Evolutionary conservation across 352 stramenopile genomes (phyloP), one percentile per base, ranked within the genome.

Genomic region (Phytophthora kernoviae): DNA sequence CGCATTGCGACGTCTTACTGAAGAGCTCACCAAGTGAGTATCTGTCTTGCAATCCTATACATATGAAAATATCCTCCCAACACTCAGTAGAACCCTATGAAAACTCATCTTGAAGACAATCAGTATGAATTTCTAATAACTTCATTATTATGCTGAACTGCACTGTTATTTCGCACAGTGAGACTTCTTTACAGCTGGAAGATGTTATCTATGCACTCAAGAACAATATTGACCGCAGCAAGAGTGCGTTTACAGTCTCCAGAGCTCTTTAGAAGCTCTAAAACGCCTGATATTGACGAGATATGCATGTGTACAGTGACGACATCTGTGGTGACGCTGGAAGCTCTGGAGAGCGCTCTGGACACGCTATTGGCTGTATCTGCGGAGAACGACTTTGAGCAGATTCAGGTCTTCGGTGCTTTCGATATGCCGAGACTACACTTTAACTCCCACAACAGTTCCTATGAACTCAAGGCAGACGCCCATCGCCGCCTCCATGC

Each of bases 191-290:
- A n/a, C 67, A 87, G 52, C 76, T 95, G 15, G 84, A 93, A 9
- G 81, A 94, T 67, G 82, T 95, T 18, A 64, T 95, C 44, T 94
- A 87, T 65, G 87, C 87, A 17, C 75, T 95, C 65, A 95, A 95
- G 76, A 95, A 95, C 70, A 95, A 82, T 58, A 94, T 95, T 59
- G 87, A 94, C 73, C 84, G 81, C 41, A 93, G 76, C 77, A 95
- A 94, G 54, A 88, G 86, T 95, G 53, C 27, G 86, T 67, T 9
- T 30, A 8, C 18, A 1, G 4, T 41, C 8, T 14, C 4, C 10
- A 50, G 50, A 2, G 22, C 10, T 5, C 33, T 51, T 10, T 6
- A 59, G 22, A 60, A 24, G 12, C 22, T n/a, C 2, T 20, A 22
- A 36, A 54, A 34, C 2, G 4, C 59, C 17, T 47, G 37, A 32